phyloP scores from a whole-genome alignment of 2,329 filamentous ascomycete genomes.

The Cladosporium sp. region DNA sequence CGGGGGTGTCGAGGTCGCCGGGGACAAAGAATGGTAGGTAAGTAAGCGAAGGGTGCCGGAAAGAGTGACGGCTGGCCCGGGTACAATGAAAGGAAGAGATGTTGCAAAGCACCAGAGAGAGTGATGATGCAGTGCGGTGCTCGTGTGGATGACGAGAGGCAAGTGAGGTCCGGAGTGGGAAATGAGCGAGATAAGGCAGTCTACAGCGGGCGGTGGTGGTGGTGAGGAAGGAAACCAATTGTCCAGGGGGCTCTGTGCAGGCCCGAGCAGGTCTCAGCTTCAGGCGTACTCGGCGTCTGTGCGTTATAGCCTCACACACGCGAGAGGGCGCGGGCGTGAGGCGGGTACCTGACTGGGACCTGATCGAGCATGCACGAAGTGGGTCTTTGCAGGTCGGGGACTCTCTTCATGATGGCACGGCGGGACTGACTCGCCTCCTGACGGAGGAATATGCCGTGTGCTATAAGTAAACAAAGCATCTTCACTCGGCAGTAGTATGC shows the following conservation, averaged over 20 bases:
- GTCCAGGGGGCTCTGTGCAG: constrained; percentile 3
- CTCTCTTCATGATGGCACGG: constrained; percentile 5
- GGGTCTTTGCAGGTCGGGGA: neutral
- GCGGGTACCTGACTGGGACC: neutral
- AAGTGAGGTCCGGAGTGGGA: constrained; percentile 14
- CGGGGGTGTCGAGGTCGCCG: constrained; percentile 1
- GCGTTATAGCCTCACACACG: constrained; percentile 1
- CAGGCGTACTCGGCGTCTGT: constrained; percentile 1
- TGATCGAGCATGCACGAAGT: neutral
- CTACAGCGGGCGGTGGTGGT: constrained; percentile 8
- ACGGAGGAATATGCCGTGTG: constrained; percentile 8
- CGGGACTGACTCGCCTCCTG: constrained; percentile 9
- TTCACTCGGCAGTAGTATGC: constrained; percentile 3
- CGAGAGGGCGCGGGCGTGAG: neutral
- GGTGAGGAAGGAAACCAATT: constrained; percentile 10
- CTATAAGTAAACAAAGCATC: constrained; percentile 7
- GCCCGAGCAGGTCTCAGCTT: constrained; percentile 9
- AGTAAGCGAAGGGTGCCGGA: constrained; percentile 33
- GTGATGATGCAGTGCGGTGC: constrained; percentile 30
- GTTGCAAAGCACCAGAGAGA: constrained; percentile 34
- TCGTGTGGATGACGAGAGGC: constrained; percentile 17
- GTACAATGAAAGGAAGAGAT: constrained; percentile 28
- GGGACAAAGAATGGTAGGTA: constrained; percentile 28
- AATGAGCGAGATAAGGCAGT: constrained; percentile 16
- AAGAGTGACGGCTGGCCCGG: constrained; percentile 33